Evolutionary conservation across 2,329 filamentous ascomycete species (phyloP).

Genomic region (Pseudocercospora pini-densiflorae): DNA sequence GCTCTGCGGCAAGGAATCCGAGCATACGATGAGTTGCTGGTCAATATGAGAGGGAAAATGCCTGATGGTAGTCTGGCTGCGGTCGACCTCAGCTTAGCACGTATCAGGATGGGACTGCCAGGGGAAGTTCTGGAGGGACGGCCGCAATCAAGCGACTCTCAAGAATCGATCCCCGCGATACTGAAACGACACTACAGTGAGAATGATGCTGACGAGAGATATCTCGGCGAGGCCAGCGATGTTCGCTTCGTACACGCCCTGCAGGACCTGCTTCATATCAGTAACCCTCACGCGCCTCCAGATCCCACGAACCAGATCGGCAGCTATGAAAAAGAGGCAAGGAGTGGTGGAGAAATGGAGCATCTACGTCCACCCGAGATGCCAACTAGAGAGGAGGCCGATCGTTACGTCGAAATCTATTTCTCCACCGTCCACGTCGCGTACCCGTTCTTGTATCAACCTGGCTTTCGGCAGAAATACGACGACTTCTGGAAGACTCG

Average conservation of each 20-base stretch:
- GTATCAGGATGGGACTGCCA: conserved; percentile 16
- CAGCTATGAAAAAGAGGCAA: conserved; percentile 11
- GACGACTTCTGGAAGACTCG: conserved; percentile 12
- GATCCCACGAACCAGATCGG: neutral
- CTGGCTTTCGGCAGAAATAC: conserved; percentile 15
- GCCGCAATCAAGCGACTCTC: neutral
- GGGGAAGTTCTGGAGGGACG: conserved; percentile 6
- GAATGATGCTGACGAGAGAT: conserved; percentile 6
- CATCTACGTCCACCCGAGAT: conserved; percentile 10
- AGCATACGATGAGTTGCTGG: conserved; percentile 18
- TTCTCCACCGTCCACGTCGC: conserved; percentile 10
- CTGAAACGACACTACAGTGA: neutral
- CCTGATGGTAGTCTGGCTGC: neutral
- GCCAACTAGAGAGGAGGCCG: conserved; percentile 14
- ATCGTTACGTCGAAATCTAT: conserved; percentile 12
- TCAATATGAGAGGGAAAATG: conserved; percentile 3
- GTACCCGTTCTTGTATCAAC: conserved; percentile 14
- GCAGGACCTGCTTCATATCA: conserved; percentile 9
- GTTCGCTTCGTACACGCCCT: conserved; percentile 13
- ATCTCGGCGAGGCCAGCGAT: conserved; percentile 17
- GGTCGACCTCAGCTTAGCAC: conserved; percentile 9
- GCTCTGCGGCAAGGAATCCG: conserved; percentile 14
- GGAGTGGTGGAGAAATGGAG: neutral
- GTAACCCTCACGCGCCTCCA: neutral
- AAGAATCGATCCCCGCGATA: neutral